Conservation (phyloP, 805 yeast genomes). For the Pichia phayaonensis region DNA sequence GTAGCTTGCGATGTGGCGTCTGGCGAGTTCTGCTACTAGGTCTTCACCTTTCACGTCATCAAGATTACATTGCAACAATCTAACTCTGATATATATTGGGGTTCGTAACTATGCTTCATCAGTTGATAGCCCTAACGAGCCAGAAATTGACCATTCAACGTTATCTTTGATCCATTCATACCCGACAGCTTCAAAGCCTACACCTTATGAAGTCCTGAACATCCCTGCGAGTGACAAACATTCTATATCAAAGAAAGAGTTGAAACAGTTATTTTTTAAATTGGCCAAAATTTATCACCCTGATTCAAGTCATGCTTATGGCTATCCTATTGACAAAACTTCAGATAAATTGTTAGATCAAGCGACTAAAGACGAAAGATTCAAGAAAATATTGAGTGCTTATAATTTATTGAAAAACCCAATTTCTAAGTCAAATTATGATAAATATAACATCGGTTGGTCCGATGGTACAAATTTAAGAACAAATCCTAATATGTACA, state of each 20-base stretch:
- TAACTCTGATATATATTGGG: background rate
- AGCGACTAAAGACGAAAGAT: constrained; percentile 34
- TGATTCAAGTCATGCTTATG: constrained; percentile 34
- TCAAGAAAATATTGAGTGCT: constrained; percentile 50
- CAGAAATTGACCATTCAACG: constrained; percentile 12
- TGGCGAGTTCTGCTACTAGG: background rate
- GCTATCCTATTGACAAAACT: constrained; percentile 12
- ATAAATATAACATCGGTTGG: constrained; percentile 42
- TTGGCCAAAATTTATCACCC: constrained; percentile 80
- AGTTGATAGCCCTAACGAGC: background rate
- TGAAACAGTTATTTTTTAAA: constrained; percentile 46
- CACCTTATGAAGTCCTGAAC: constrained; percentile 66
- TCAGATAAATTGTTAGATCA: constrained; percentile 11
- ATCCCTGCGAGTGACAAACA: constrained; percentile 29
- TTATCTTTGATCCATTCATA: constrained; percentile 21
- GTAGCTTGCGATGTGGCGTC: background rate
- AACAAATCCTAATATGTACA: constrained; percentile 18
- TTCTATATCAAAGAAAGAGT: constrained; percentile 17
- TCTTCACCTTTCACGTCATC: background rate
- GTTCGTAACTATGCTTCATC: background rate
- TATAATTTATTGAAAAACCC: constrained; percentile 48
- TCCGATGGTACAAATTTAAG: constrained; percentile 18
- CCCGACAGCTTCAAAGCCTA: constrained; percentile 46
- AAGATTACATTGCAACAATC: background rate
- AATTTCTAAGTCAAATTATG: constrained; percentile 36